phyloP scores from a whole-genome alignment of 495 filamentous ascomycete genomes.

The Penicillium lagena region DNA sequence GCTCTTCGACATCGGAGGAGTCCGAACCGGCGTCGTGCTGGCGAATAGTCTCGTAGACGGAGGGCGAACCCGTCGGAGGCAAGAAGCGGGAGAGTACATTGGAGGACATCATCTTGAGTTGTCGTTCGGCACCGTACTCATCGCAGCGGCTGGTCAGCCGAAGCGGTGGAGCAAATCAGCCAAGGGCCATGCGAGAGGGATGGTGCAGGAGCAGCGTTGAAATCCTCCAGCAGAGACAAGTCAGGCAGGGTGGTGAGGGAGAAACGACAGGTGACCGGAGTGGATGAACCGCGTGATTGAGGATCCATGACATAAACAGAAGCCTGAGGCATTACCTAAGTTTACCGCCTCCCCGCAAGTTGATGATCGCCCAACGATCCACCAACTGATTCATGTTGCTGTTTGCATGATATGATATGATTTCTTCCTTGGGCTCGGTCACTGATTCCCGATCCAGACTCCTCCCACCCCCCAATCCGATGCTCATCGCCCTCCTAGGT shows the following conservation, averaged over 20 bases:
- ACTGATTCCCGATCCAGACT: too few relatives aligned
- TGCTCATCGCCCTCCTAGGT: background rate
- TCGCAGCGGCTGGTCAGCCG: constrained; percentile 11
- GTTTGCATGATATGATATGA: too few relatives aligned
- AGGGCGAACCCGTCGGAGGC: constrained; percentile 56
- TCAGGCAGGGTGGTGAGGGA: too few relatives aligned
- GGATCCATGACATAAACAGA: constrained; percentile 2
- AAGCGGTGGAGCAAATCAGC: constrained; percentile 4
- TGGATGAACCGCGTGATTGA: background rate
- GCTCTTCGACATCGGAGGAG: constrained; percentile 58
- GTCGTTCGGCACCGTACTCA: constrained; percentile 6
- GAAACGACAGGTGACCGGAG: too few relatives aligned
- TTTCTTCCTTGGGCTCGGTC: too few relatives aligned
- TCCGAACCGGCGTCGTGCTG: constrained; percentile 54
- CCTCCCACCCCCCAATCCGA: too few relatives aligned
- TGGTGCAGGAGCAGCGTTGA: background rate
- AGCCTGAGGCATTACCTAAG: background rate
- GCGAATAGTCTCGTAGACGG: constrained; percentile 66
- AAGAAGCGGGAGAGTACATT: constrained; percentile 71
- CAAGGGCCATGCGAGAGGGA: constrained; percentile 10
- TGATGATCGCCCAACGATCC: too few relatives aligned
- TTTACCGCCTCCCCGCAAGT: too few relatives aligned
- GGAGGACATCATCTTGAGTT: constrained; percentile 59
- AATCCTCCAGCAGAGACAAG: too few relatives aligned
- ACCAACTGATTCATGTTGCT: too few relatives aligned